phyloP scores from a whole-genome alignment of 306 rosid genomes.

The Dryas drummondii region DNA sequence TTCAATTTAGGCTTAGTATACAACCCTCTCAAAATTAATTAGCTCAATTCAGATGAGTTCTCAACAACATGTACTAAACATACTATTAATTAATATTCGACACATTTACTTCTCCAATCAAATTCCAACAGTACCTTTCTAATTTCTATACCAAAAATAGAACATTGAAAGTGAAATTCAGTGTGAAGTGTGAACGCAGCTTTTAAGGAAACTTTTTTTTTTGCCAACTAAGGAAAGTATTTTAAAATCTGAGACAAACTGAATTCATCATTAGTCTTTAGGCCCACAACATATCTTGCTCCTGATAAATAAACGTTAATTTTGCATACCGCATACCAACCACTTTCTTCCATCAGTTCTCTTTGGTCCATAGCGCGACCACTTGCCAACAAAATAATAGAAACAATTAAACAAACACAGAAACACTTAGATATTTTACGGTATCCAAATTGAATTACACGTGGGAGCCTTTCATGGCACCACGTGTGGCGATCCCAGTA shows the following conservation, averaged over 20 bases:
- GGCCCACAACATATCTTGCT: neutral
- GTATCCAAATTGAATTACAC: neutral
- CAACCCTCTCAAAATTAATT: too few species aligned
- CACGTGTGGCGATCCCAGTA: slow-evolving; percentile 29
- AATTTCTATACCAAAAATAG: neutral
- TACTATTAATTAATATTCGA: too few species aligned
- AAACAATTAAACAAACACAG: neutral
- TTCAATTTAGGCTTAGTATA: too few species aligned
- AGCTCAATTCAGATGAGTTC: too few species aligned
- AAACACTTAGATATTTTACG: neutral
- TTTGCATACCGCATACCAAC: neutral
- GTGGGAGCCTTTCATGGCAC: neutral
- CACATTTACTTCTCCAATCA: neutral
- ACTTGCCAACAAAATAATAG: slow-evolving; percentile 1
- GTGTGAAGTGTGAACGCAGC: neutral
- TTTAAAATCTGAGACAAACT: neutral
- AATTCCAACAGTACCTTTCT: neutral
- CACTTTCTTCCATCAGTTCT: neutral
- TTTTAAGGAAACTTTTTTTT: neutral
- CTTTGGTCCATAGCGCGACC: slow-evolving; percentile 8
- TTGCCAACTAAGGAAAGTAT: neutral
- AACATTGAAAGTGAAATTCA: neutral
- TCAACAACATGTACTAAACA: too few species aligned
- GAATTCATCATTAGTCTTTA: slow-evolving; percentile 10
- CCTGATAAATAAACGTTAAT: slow-evolving; percentile 1